phyloP scores from a whole-genome alignment of 192 early-diverging fungal genomes.

The Rhizophlyctis rosea region DNA sequence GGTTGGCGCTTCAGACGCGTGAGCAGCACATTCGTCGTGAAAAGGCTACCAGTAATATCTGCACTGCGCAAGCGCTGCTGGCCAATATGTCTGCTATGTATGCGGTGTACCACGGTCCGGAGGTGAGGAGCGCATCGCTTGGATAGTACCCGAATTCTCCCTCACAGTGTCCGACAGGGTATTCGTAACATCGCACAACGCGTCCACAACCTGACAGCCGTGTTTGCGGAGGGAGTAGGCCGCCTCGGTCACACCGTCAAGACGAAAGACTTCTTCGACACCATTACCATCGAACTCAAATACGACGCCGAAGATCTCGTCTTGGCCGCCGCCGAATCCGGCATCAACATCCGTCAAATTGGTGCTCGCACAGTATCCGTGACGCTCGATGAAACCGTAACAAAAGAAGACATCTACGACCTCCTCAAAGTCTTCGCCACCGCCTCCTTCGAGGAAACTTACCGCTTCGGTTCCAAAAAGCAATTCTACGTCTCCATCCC shows the following conservation, averaged over 20 bases:
- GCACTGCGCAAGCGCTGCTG: slow-evolving; percentile 97
- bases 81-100: slow-evolving; percentile 99
- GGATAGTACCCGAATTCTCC: slow-evolving; percentile 3
- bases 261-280: slow-evolving; percentile 92
- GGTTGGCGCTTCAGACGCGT: slow-evolving; percentile 93
- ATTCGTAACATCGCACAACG: slow-evolving; percentile 86
- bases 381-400: slow-evolving; percentile 90
- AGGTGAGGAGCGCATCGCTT: slow-evolving; percentile 36
- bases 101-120: slow-evolving; percentile 96
- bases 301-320: slow-evolving; percentile 63
- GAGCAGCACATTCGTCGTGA: slow-evolving; percentile 99
- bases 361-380: slow-evolving; percentile 75
- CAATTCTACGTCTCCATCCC: slow-evolving; percentile 33
- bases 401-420: slow-evolving; percentile 73
- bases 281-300: slow-evolving; percentile 75
- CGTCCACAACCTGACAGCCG: slow-evolving; percentile 85
- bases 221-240: slow-evolving; percentile 75
- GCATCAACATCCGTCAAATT: slow-evolving; percentile 88
- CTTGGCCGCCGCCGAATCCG: slow-evolving; percentile 64
- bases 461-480: slow-evolving; percentile 36
- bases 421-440: slow-evolving; percentile 79
- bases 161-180: slow-evolving; percentile 45
- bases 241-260: slow-evolving; percentile 76
- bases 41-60: slow-evolving; percentile 98
- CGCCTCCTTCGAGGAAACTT: slow-evolving; percentile 50